These are phyloP conservation scores for Lenwebbia sp. DNA, from an alignment of 345 rosid species.

Conservation along the genomic window DNA sequence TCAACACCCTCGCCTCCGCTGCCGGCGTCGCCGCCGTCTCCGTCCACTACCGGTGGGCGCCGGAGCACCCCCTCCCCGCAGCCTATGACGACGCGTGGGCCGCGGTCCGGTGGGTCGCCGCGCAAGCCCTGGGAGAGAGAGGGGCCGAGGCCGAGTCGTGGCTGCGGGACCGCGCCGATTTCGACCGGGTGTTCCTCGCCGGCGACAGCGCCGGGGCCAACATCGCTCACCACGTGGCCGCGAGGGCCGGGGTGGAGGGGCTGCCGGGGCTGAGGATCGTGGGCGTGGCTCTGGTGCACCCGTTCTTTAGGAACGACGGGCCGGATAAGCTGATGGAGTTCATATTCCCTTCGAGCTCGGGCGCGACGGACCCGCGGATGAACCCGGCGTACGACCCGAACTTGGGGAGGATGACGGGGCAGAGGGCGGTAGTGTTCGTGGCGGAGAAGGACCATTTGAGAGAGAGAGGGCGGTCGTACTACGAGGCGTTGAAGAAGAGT, in stretches of 20 bases:
- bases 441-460: constrained; percentile 20
- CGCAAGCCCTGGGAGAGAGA: background rate
- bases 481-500: constrained; percentile 1
- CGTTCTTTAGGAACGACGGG: constrained; percentile 18
- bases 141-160: constrained; percentile 11
- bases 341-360: background rate
- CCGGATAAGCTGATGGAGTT: background rate
- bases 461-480: background rate
- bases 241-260: constrained; percentile 7
- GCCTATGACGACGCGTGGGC: constrained; percentile 35
- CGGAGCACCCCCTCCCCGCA: constrained; percentile 27
- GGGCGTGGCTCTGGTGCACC: constrained; percentile 12
- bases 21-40: constrained; percentile 24
- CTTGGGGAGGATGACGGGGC: background rate
- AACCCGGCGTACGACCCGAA: background rate
- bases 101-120: constrained; percentile 28
- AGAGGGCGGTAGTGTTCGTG: constrained; percentile 22
- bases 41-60: constrained; percentile 34
- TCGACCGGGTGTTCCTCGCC: constrained; percentile 15
- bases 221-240: constrained; percentile 16
- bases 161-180: constrained; percentile 22
- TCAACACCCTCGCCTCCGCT: constrained; percentile 10
- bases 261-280: constrained; percentile 4
- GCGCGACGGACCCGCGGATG: background rate
- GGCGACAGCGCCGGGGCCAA: constrained; percentile 44